These are phyloP conservation scores for Cucurbita argyrosperma DNA, from an alignment of 306 rosid genomes.

Conservation along the genomic window DNA sequence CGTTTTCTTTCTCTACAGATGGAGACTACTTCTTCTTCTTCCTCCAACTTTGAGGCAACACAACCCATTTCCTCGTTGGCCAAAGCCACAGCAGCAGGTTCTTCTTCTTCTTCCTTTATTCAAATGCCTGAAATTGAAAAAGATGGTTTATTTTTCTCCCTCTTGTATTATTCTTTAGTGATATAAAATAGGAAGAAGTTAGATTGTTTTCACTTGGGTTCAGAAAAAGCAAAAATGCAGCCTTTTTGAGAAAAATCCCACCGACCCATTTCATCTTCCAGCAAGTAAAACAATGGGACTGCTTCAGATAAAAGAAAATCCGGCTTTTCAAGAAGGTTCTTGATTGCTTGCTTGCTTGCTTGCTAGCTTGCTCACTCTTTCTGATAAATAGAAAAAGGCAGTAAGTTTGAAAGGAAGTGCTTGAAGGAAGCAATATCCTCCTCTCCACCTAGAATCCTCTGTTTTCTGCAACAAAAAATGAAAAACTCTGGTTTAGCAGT, in stretches of 20 bases:
- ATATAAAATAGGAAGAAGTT: slow-evolving; percentile 12
- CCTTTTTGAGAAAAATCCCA: slow-evolving; percentile 16
- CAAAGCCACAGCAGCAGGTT: slow-evolving; percentile 1
- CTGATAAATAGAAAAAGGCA: not conserved
- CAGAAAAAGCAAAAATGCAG: slow-evolving; percentile 17
- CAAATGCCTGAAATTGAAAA: slow-evolving; percentile 21
- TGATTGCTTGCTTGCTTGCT: not conserved
- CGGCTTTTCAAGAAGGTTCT: slow-evolving; percentile 1
- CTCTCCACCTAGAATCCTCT: not conserved
- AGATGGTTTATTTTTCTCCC: slow-evolving; percentile 9
- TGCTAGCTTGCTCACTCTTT: not conserved
- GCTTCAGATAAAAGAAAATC: slow-evolving; percentile 3
- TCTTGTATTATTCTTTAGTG: slow-evolving; percentile 15
- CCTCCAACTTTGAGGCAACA: slow-evolving; percentile 92
- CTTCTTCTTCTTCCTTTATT: slow-evolving; percentile 2
- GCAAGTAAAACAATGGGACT: slow-evolving; percentile 5
- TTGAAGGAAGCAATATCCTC: not conserved
- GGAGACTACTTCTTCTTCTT: slow-evolving; percentile 60
- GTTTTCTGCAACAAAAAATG: not conserved
- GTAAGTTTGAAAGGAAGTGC: not conserved
- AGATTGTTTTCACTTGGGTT: slow-evolving; percentile 17
- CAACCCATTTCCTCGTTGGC: slow-evolving; percentile 50
- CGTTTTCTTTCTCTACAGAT: slow-evolving; percentile 83
- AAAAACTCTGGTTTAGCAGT: not conserved
- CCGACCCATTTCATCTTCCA: slow-evolving; percentile 20